These are phyloP conservation scores for Trametes punicea DNA, from an alignment of 768 basidiomycete species.

Conservation along the genomic window DNA sequence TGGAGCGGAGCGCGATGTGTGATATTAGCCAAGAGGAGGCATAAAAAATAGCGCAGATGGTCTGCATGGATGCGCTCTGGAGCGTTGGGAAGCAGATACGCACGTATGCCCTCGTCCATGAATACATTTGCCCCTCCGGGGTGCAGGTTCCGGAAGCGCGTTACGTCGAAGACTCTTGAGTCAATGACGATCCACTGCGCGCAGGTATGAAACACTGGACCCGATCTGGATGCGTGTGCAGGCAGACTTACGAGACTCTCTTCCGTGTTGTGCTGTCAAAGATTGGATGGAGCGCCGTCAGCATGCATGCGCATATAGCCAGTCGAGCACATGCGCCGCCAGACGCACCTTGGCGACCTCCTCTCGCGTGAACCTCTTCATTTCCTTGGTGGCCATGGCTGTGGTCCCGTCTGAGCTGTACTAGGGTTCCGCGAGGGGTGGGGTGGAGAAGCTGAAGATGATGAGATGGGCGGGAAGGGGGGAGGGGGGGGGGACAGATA, in stretches of 20 bases:
- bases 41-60: background rate
- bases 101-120: constrained; percentile 68
- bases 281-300: background rate
- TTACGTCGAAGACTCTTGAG: constrained; percentile 73
- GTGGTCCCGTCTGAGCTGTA: no score
- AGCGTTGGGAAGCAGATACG: constrained; percentile 33
- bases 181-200: constrained; percentile 74
- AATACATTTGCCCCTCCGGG: constrained; percentile 76
- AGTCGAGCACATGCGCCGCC: background rate
- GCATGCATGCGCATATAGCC: background rate
- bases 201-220: background rate
- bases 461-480: background rate
- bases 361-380: constrained; percentile 50
- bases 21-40: background rate
- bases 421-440: background rate
- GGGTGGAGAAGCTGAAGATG: background rate
- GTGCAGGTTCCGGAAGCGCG: constrained; percentile 71
- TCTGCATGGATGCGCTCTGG: background rate
- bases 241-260: constrained; percentile 61
- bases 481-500: background rate
- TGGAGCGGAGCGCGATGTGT: constrained; percentile 12
- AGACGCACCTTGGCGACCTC: constrained; percentile 60
- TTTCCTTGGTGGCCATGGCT: constrained; percentile 26
- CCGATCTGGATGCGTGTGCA: background rate
- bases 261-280: constrained; percentile 59